These are phyloP conservation scores for Aspergillus hortae DNA, from an alignment of 2,329 filamentous ascomycete species.

Conservation along the genomic window DNA sequence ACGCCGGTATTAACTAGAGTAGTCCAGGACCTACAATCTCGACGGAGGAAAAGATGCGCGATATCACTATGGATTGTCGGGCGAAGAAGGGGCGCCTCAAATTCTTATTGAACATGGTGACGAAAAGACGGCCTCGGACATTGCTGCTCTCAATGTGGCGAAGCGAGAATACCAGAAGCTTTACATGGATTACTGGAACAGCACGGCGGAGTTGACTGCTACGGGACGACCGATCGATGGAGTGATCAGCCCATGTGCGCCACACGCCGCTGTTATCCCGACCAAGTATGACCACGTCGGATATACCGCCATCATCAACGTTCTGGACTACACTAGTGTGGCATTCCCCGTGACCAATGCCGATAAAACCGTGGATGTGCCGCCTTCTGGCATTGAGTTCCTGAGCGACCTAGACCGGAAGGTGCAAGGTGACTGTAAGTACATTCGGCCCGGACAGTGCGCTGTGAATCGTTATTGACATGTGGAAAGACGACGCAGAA, in stretches of 20 bases:
- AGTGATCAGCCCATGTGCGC: slow-evolving; percentile 41
- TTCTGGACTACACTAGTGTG: slow-evolving; percentile 55
- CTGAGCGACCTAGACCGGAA: slow-evolving; percentile 42
- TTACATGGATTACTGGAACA: slow-evolving; percentile 65
- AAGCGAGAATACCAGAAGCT: slow-evolving; percentile 55
- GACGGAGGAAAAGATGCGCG: slow-evolving; percentile 53
- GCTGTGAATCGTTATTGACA: slow-evolving; percentile 5
- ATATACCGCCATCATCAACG: slow-evolving; percentile 49
- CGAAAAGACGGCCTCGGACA: slow-evolving; percentile 41
- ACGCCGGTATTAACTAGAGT: slow-evolving; percentile 11
- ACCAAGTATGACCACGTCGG: slow-evolving; percentile 45
- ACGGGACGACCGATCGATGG: slow-evolving; percentile 54
- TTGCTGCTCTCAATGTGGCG: slow-evolving; percentile 49
- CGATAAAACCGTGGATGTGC: slow-evolving; percentile 49
- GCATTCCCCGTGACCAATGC: slow-evolving; percentile 55
- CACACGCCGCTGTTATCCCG: slow-evolving; percentile 41
- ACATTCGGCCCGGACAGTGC: not conserved
- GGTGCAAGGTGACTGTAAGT: slow-evolving; percentile 50
- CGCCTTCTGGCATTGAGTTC: slow-evolving; percentile 34
- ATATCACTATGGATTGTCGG: slow-evolving; percentile 51
- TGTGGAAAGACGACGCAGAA: slow-evolving; percentile 44
- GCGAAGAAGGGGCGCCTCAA: slow-evolving; percentile 51
- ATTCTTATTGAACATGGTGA: slow-evolving; percentile 31
- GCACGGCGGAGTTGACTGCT: slow-evolving; percentile 48
- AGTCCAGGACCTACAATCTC: slow-evolving; percentile 24